A percentile compares a stretch with the other conserved stretches of the same genome.
phyloP scores from a whole-genome alignment of 164 flowering plant species.

The Aristolochia californica region DNA sequence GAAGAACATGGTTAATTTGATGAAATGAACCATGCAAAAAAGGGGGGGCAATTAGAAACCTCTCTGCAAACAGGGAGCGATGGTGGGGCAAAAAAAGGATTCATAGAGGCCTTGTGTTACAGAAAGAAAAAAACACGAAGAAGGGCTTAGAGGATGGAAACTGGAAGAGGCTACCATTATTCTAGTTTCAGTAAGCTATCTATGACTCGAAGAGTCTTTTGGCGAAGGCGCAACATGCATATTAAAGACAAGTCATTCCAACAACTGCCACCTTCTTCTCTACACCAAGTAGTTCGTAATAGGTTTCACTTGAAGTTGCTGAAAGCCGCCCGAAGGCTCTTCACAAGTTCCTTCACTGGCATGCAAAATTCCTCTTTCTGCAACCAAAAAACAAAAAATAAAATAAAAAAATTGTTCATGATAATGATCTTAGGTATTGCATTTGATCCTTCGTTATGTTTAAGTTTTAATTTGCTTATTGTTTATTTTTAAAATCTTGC shows the following conservation, averaged over 20 bases:
- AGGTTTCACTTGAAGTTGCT: slow-evolving; percentile 10
- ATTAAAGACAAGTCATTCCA: too few relatives aligned
- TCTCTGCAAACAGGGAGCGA: slow-evolving; percentile 2
- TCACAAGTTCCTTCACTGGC: slow-evolving; percentile 52
- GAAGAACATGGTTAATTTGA: slow-evolving; percentile 19
- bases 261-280: slow-evolving; percentile 1
- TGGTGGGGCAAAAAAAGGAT: slow-evolving; percentile 1
- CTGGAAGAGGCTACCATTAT: background rate
- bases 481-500: too few relatives aligned
- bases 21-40: slow-evolving; percentile 19
- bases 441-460: too few relatives aligned
- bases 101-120: slow-evolving; percentile 7
- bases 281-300: background rate
- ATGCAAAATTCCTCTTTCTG: slow-evolving; percentile 46
- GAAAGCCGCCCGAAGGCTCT: slow-evolving; percentile 21
- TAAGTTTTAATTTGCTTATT: background rate
- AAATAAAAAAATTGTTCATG: too few relatives aligned
- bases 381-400: slow-evolving; percentile 7
- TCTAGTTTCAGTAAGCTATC: background rate
- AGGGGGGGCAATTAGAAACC: slow-evolving; percentile 8
- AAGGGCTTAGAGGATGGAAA: background rate
- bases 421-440: too few relatives aligned
- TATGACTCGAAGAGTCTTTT: too few relatives aligned
- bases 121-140: slow-evolving; percentile 1
- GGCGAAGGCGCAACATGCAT: too few relatives aligned